phyloP scores from a whole-genome alignment of 208 protist species.

The Leishmania mexicana region DNA sequence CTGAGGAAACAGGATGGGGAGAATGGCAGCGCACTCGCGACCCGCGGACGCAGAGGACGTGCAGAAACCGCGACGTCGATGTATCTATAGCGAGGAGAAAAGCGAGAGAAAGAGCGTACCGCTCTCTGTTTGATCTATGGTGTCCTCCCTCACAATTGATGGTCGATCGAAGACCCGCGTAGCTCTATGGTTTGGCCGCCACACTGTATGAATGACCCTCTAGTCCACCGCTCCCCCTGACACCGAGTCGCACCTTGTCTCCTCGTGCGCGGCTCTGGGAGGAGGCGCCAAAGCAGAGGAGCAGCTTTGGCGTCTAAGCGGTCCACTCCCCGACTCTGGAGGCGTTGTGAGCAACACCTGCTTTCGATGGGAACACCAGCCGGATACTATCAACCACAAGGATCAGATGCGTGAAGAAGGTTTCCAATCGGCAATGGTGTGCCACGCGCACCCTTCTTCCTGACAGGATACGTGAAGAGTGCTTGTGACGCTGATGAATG shows the following conservation, averaged over 20 bases:
- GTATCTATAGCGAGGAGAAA: not conserved
- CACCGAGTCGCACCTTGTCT: not conserved
- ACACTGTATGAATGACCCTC: not conserved
- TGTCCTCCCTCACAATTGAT: not conserved
- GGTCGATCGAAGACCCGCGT: not conserved
- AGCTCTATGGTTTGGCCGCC: not conserved
- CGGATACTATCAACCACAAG: not conserved
- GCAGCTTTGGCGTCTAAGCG: too few relatives aligned
- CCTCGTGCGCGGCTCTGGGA: not conserved
- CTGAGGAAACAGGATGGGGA: not conserved
- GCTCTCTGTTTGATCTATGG: not conserved
- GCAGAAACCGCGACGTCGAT: not conserved
- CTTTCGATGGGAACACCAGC: too few relatives aligned
- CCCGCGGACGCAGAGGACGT: too few relatives aligned
- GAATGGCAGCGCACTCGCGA: not conserved
- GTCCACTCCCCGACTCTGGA: too few relatives aligned
- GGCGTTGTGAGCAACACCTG: too few relatives aligned
- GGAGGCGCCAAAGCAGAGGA: not conserved
- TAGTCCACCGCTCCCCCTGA: not conserved
- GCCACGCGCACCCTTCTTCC: not conserved
- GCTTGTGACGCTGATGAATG: not conserved
- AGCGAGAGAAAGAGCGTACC: not conserved
- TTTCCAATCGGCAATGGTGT: not conserved
- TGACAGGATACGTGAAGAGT: not conserved
- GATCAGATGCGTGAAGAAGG: not conserved